Conservation (phyloP, 2,329 filamentous ascomycete genomes). For the Penicillium polonicum region DNA sequence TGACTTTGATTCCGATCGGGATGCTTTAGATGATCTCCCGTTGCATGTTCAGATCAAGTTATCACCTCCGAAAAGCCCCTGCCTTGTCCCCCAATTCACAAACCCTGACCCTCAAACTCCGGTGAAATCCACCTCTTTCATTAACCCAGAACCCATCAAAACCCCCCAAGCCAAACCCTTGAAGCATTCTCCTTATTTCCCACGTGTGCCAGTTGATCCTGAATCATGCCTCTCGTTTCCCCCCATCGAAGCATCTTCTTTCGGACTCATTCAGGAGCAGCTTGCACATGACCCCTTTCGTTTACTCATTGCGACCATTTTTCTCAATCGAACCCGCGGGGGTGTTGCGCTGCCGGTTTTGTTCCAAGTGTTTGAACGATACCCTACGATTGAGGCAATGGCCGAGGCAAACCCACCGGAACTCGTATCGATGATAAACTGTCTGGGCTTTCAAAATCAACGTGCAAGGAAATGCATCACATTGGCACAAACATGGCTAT, state of each 20-base stretch:
- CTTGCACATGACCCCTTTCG: constrained; percentile 73
- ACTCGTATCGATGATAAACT: constrained; percentile 62
- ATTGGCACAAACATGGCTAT: constrained; percentile 68
- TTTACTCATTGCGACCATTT: constrained; percentile 77
- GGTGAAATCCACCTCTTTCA: constrained; percentile 1
- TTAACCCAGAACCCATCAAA: constrained; percentile 9
- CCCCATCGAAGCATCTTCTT: constrained; percentile 59
- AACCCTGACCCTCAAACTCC: constrained; percentile 1
- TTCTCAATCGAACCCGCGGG: constrained; percentile 79
- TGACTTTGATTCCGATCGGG: constrained; percentile 25
- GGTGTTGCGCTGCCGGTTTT: constrained; percentile 73
- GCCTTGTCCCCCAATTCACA: neutral
- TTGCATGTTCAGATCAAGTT: neutral
- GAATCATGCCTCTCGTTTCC: constrained; percentile 61
- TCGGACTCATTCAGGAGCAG: constrained; percentile 82
- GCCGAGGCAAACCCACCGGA: constrained; percentile 57
- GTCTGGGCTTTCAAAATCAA: constrained; percentile 68
- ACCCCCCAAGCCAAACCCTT: constrained; percentile 10
- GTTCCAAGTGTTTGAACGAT: constrained; percentile 64
- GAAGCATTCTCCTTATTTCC: constrained; percentile 47
- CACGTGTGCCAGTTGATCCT: constrained; percentile 30
- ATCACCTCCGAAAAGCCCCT: neutral
- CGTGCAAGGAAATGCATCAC: constrained; percentile 67
- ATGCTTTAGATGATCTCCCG: neutral
- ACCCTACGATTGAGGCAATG: constrained; percentile 65